Conservation (phyloP, 805 yeast species). For the Yarrowia yakushimensis region DNA sequence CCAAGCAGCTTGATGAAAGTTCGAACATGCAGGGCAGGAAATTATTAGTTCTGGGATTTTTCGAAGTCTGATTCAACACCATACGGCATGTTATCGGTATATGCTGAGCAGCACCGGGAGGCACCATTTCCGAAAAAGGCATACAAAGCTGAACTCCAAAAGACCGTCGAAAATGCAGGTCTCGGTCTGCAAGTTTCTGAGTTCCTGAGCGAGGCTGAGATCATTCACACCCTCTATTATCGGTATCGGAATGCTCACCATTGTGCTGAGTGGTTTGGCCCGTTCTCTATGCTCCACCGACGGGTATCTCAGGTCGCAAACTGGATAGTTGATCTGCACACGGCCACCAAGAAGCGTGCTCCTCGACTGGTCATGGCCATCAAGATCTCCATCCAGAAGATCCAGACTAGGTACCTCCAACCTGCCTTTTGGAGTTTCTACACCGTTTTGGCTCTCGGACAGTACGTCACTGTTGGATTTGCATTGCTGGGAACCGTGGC, state of each 20-base stretch:
- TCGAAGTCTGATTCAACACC: background rate
- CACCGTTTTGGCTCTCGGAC: slow-evolving; percentile 68
- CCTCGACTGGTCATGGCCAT: slow-evolving; percentile 26
- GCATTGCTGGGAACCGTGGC: slow-evolving; percentile 58
- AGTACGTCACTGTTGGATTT: slow-evolving; percentile 70
- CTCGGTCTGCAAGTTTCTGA: slow-evolving; percentile 27
- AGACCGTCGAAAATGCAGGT: slow-evolving; percentile 19
- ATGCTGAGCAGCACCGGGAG: background rate
- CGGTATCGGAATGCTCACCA: slow-evolving; percentile 76
- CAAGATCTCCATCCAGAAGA: slow-evolving; percentile 36
- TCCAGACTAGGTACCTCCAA: slow-evolving; percentile 40
- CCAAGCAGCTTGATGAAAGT: background rate
- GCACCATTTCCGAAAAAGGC: slow-evolving; percentile 27
- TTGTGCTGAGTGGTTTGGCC: slow-evolving; percentile 72
- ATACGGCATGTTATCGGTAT: background rate
- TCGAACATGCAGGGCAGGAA: background rate
- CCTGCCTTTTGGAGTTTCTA: slow-evolving; percentile 59
- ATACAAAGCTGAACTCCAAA: slow-evolving; percentile 26
- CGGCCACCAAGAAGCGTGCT: background rate
- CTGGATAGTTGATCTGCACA: background rate
- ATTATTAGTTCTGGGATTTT: background rate
- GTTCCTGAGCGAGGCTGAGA: slow-evolving; percentile 32
- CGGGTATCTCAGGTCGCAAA: slow-evolving; percentile 30
- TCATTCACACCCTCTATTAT: slow-evolving; percentile 63
- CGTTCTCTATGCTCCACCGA: slow-evolving; percentile 61